Percentiles rank a stretch among this genome's conserved stretches.
phyloP scores from a whole-genome alignment of 306 rosid species.

The Cicer chorassanicum region DNA sequence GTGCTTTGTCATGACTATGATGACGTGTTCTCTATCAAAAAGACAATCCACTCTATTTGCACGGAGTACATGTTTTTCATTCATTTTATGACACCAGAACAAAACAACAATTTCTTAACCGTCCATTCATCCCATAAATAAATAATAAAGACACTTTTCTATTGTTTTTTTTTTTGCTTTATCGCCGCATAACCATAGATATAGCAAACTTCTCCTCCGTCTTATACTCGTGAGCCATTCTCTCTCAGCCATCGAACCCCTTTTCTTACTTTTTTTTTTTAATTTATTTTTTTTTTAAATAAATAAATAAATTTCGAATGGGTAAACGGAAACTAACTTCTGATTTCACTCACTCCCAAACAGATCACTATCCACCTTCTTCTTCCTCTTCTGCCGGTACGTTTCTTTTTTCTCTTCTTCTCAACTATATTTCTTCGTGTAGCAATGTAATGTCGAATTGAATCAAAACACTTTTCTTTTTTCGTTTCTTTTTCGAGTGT shows the following conservation, averaged over 20 bases:
- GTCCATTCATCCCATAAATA: slow-evolving; percentile 37
- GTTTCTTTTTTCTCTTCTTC: not conserved
- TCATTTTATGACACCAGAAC: not conserved
- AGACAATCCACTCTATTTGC: not conserved
- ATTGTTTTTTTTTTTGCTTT: slow-evolving; percentile 27
- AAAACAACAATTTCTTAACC: slow-evolving; percentile 40
- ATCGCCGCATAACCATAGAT: slow-evolving; percentile 58
- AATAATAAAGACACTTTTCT: not conserved
- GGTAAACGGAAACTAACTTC: slow-evolving; percentile 69
- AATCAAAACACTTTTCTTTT: too few species aligned
- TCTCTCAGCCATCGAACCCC: slow-evolving; percentile 50
- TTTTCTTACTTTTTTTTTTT: not conserved
- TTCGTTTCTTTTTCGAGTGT: too few species aligned
- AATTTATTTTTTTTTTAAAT: not conserved
- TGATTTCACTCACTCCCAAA: slow-evolving; percentile 55
- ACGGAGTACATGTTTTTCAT: not conserved
- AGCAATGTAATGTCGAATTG: not conserved
- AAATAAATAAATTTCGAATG: slow-evolving; percentile 46
- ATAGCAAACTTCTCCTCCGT: slow-evolving; percentile 32
- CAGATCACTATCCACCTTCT: slow-evolving; percentile 49
- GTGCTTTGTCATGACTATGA: slow-evolving; percentile 25
- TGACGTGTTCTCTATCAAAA: slow-evolving; percentile 40
- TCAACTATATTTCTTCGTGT: not conserved
- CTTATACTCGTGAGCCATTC: slow-evolving; percentile 30
- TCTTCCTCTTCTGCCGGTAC: slow-evolving; percentile 62